These are phyloP conservation scores for Yamadazyma triangularis DNA, from an alignment of 1,139 yeast species.

Conservation along the genomic window DNA sequence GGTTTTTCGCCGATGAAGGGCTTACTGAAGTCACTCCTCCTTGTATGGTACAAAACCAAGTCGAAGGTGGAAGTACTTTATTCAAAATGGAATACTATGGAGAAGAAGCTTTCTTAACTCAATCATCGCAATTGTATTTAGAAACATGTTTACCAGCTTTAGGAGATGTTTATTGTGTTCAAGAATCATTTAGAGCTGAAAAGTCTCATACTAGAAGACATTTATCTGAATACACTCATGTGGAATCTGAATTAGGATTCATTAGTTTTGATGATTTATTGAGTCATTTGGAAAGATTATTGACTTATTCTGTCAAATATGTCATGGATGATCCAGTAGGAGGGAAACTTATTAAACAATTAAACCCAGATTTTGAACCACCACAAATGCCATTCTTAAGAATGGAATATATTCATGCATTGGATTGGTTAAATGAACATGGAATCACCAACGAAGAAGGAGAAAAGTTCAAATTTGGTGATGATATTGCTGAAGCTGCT, in stretches of 20 bases:
- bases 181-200: conserved; percentile 99
- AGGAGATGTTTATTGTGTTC: conserved; percentile 96
- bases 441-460: conserved; percentile 93
- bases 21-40: conserved; percentile 95
- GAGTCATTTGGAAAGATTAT: conserved; percentile 74
- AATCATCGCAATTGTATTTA: conserved; percentile 92
- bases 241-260: conserved; percentile 92
- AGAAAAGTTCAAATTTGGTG: conserved; percentile 89
- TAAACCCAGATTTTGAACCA: conserved; percentile 84
- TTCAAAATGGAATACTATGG: conserved; percentile 94
- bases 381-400: conserved; percentile 88
- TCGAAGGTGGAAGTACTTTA: conserved; percentile 97
- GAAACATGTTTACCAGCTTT: conserved; percentile 95
- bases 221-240: conserved; percentile 92
- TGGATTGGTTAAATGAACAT: conserved; percentile 95
- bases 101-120: conserved; percentile 94
- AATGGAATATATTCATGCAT: conserved; percentile 85
- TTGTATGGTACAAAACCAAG: conserved; percentile 99
- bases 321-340: conserved; percentile 87
- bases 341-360: conserved; percentile 82
- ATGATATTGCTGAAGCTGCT: conserved; percentile 98
- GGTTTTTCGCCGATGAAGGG: conserved; percentile 70
- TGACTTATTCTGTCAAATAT: conserved; percentile 65
- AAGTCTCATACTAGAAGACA: conserved; percentile 99
- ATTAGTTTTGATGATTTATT: conserved; percentile 82